These are phyloP conservation scores for Verticillium nonalfalfae DNA, from an alignment of 2,329 filamentous ascomycete species.

Conservation along the genomic window DNA sequence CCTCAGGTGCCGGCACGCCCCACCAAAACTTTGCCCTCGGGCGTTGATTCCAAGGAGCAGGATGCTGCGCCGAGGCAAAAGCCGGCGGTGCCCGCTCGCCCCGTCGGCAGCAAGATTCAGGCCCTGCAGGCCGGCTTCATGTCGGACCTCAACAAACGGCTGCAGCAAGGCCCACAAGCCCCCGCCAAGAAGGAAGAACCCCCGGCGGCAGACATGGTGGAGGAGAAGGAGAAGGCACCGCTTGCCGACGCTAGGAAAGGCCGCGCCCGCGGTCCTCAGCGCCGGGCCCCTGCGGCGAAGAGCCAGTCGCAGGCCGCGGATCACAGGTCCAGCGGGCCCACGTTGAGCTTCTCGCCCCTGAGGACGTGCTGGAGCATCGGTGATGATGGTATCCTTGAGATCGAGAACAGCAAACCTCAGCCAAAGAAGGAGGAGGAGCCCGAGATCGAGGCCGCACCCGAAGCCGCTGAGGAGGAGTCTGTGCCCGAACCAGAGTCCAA, in stretches of 20 bases:
- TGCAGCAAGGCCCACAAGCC: conserved; percentile 78
- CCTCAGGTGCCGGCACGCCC: conserved; percentile 57
- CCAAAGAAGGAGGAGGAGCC: conserved; percentile 2
- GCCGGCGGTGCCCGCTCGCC: conserved; percentile 73
- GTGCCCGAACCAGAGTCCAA: conserved; percentile 1
- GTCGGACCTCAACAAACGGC: conserved; percentile 83
- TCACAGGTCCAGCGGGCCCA: conserved; percentile 20
- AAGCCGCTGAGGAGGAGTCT: background rate
- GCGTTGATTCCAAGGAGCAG: conserved; percentile 34
- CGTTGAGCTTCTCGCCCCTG: conserved; percentile 39
- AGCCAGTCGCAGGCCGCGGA: conserved; percentile 29
- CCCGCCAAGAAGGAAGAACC: conserved; percentile 41
- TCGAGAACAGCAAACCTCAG: conserved; percentile 20
- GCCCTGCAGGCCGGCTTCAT: conserved; percentile 88
- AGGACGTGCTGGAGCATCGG: conserved; percentile 47
- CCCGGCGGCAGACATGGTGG: conserved; percentile 6
- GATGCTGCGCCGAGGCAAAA: conserved; percentile 61
- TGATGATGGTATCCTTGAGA: conserved; percentile 37
- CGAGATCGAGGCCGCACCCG: conserved; percentile 1
- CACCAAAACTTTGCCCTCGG: conserved; percentile 37
- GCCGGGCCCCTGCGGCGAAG: conserved; percentile 56
- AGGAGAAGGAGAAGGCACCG: conserved; percentile 57
- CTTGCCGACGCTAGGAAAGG: conserved; percentile 85
- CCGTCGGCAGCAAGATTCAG: conserved; percentile 80
- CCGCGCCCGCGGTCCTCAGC: conserved; percentile 78